A percentile compares a stretch with the other conserved stretches of the same genome.
These are phyloP conservation scores for Arachis stenosperma DNA, from an alignment of 306 rosid species.

Conservation along the genomic window DNA sequence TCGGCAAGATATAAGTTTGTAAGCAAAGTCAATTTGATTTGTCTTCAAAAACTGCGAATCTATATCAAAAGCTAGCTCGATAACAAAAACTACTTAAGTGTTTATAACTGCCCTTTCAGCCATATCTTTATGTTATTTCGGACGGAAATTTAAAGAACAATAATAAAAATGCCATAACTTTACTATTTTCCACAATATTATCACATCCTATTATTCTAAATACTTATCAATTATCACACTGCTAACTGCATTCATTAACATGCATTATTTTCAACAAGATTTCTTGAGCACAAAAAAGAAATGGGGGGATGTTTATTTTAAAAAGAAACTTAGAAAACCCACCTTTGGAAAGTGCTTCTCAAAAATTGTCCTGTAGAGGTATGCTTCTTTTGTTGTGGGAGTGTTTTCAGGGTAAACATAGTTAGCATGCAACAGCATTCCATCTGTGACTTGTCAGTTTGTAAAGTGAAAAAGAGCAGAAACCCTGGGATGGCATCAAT, in stretches of 20 bases:
- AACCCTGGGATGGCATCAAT: constrained; percentile 15
- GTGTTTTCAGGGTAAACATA: constrained; percentile 92
- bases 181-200: too few species aligned
- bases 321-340: constrained; percentile 3
- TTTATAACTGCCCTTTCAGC: too few species aligned
- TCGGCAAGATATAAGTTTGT: neutral
- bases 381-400: constrained; percentile 90
- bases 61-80: too few species aligned
- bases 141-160: too few species aligned
- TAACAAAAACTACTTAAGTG: too few species aligned
- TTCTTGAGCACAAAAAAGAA: neutral
- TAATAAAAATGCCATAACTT: too few species aligned
- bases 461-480: constrained; percentile 20
- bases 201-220: too few species aligned
- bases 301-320: neutral
- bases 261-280: too few species aligned
- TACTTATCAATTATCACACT: too few species aligned
- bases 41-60: neutral
- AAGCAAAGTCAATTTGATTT: neutral
- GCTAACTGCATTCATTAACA: too few species aligned
- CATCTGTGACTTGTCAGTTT: constrained; percentile 73
- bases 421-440: constrained; percentile 70
- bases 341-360: constrained; percentile 97
- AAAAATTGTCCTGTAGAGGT: constrained; percentile 79
- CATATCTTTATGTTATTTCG: too few species aligned